Evolutionary conservation across 1,284 basidiomycete genomes (phyloP).

Genomic region (Tilletia indica): DNA sequence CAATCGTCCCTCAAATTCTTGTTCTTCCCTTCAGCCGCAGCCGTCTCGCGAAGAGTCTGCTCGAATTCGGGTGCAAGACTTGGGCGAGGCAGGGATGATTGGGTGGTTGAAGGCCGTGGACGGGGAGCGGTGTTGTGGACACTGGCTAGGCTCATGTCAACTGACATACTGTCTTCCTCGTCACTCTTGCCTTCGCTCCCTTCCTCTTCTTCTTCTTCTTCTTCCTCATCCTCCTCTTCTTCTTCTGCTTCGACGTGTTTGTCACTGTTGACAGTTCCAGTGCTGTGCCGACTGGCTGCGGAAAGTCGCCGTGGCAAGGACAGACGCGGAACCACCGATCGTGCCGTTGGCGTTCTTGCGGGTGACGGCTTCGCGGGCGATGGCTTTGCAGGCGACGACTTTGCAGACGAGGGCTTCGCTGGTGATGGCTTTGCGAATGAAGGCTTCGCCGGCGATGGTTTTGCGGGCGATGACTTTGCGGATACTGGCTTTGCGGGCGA

Average conservation of each 20-base stretch:
- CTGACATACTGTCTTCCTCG: neutral
- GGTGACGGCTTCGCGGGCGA: too few species aligned
- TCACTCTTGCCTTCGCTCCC: too few species aligned
- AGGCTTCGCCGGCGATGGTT: too few species aligned
- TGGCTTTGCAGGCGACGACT: too few species aligned
- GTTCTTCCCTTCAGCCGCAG: neutral
- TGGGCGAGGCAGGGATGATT: neutral
- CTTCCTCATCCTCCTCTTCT: neutral
- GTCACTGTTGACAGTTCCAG: neutral
- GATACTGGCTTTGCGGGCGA: too few species aligned
- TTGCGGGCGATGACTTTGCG: too few species aligned
- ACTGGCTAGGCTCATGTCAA: neutral
- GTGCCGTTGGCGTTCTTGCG: too few species aligned
- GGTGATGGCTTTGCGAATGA: too few species aligned
- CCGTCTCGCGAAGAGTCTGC: neutral
- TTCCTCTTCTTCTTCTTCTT: neutral
- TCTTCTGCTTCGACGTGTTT: neutral
- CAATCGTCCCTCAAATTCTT: neutral
- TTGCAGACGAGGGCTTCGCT: too few species aligned
- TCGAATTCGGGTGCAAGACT: neutral
- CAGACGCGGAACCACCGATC: neutral
- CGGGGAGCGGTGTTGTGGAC: neutral
- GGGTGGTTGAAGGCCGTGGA: neutral
- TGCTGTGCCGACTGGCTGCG: neutral
- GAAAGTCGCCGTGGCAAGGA: neutral